phyloP scores from a whole-genome alignment of 1,284 basidiomycete species.

The Waitea zeae region DNA sequence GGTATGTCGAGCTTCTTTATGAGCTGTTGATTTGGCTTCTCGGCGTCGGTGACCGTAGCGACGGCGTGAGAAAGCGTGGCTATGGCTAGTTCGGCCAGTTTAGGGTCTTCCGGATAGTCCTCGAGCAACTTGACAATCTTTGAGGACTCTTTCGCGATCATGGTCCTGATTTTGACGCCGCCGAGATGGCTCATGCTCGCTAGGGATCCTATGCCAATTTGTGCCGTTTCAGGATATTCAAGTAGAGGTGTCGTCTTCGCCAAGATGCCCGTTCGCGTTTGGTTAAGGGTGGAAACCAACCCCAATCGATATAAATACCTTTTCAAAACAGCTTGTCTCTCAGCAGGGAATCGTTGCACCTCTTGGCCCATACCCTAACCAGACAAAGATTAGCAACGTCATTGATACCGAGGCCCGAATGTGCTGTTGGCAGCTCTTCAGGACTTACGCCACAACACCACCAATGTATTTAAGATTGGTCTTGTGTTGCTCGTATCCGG shows the following conservation, averaged over 20 bases:
- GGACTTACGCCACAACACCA: too few species aligned
- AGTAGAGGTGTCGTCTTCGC: background rate
- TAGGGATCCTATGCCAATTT: conserved; percentile 35
- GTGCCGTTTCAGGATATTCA: conserved; percentile 22
- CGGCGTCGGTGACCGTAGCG: conserved; percentile 21
- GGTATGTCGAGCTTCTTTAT: conserved; percentile 26
- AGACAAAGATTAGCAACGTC: too few species aligned
- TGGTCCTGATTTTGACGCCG: conserved; percentile 25
- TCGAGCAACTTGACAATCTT: conserved; percentile 25
- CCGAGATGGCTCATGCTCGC: conserved; percentile 45
- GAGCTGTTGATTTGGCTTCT: conserved; percentile 16
- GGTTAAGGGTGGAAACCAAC: background rate
- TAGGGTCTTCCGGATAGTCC: conserved; percentile 28
- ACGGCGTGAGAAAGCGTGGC: conserved; percentile 35
- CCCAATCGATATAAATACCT: conserved; percentile 18
- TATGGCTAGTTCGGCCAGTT: conserved; percentile 30
- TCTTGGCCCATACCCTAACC: conserved; percentile 43
- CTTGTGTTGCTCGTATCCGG: too few species aligned
- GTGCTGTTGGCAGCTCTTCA: too few species aligned
- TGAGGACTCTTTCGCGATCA: conserved; percentile 28
- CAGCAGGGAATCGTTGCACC: conserved; percentile 40
- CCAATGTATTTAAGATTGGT: too few species aligned
- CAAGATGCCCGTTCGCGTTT: background rate
- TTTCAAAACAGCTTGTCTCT: conserved; percentile 35
- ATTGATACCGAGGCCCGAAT: too few species aligned